Base-by-base conservation (phyloP, 129 eudicot genomes). In the Flaveria sonorensis region DNA sequence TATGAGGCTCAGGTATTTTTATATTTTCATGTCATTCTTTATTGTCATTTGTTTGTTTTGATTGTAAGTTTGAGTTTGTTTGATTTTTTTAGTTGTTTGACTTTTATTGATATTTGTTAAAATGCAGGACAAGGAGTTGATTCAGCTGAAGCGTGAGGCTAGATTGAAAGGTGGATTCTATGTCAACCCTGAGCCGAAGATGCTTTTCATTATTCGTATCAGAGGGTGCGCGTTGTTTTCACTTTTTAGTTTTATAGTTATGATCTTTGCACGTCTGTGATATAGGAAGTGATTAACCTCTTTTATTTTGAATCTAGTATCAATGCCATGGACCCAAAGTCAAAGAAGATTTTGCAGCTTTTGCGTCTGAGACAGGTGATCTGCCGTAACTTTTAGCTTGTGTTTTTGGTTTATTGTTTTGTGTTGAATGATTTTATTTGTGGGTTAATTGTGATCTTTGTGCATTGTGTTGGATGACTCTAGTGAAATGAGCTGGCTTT, bases 101-200 rank as follows among this genome's bases (percentile, higher is more conserved):
- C 23, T 8, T 43, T 0, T 23, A 8, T 55, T 6, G 1, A 2
- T 60, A 2, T 42, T 0, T 3, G 15, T 76, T 55, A 14, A 13
- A 15, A 10, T 83, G 40, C 69, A 90, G 97, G 88, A 87, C 21
- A 87, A 77, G 67, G 89, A 88, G 87, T 46, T 87, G 83, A 87
- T 92, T 40, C 86, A 77, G 45, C 65, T 92, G 83, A 92, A 88
- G 84, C 91, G 98, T 48, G 96, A 92, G 81, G 96, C 98, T 1
- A 85, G 93, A 47, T 78, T 92, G 84, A 90, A 79, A 32, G 82
- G 82, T 79, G 97, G 97, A 6, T 92, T 92, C 19, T 92, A 92
- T 82, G 97, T 92, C 6, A 88, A 84, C 70, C 97, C 97, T 10
- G 96, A 92, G 61, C 91, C 97, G 15, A 92, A 89, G 88, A 87